phyloP scores from a whole-genome alignment of 2,329 filamentous ascomycete species.

The Pseudogymnoascus sp. region DNA sequence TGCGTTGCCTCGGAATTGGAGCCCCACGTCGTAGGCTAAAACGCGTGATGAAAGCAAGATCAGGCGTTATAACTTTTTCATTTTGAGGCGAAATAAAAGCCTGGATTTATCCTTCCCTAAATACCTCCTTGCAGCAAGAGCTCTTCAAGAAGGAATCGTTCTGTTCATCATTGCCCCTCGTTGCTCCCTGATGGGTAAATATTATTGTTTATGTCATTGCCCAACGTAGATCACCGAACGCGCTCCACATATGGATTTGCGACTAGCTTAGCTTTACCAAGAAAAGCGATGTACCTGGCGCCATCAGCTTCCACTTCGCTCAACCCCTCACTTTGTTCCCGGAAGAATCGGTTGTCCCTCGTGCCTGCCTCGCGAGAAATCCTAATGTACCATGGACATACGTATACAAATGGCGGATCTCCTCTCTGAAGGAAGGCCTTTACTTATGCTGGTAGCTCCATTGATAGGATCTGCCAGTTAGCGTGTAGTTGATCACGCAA shows the following conservation, averaged over 20 bases:
- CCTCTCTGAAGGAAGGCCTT: not conserved
- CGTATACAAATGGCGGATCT: constrained; percentile 1
- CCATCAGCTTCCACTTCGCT: constrained; percentile 1
- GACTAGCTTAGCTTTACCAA: constrained; percentile 6
- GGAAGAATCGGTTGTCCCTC: constrained; percentile 8
- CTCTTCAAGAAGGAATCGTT: not conserved
- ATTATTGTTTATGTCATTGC: constrained; percentile 9
- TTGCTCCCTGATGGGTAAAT: not conserved
- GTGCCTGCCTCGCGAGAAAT: constrained; percentile 4
- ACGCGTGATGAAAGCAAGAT: not conserved
- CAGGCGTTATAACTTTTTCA: not conserved
- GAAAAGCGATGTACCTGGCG: not conserved
- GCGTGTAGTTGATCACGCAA: constrained; percentile 5
- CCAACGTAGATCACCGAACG: not conserved
- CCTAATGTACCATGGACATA: not conserved
- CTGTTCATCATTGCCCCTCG: not conserved
- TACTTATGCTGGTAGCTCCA: not conserved
- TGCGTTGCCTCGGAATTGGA: not conserved
- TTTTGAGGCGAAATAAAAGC: not conserved
- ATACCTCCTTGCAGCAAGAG: not conserved
- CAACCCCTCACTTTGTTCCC: constrained; percentile 6
- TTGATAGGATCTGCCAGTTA: constrained; percentile 6
- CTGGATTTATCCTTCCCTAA: not conserved
- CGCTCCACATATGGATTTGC: constrained; percentile 8
- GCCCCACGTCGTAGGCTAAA: not conserved